A percentile compares a stretch with the other conserved stretches of the same genome.
Conservation (phyloP, 805 yeast species). For the Schizosaccharomyces pombe region DNA sequence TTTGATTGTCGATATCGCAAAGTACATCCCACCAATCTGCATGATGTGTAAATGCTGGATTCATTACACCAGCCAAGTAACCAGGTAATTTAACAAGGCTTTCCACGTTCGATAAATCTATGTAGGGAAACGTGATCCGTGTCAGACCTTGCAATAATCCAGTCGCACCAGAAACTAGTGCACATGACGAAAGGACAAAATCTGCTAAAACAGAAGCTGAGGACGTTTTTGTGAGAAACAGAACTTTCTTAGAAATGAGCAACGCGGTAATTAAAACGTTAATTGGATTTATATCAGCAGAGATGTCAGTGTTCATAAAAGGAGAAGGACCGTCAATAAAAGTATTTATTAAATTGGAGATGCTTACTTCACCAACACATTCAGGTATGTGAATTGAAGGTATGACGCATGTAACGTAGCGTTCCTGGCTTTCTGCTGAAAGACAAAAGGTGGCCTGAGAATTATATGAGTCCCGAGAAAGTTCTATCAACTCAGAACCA, state of each 20-base stretch:
- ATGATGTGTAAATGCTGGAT: slow-evolving; percentile 33
- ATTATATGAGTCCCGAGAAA: too few species aligned
- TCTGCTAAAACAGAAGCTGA: slow-evolving; percentile 30
- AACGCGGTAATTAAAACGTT: not conserved
- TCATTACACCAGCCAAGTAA: slow-evolving; percentile 35
- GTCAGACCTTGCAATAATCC: slow-evolving; percentile 28
- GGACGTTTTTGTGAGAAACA: slow-evolving; percentile 10
- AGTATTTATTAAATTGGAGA: not conserved
- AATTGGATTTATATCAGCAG: not conserved
- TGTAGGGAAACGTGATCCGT: slow-evolving; percentile 30
- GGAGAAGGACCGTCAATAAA: not conserved
- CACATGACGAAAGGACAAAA: slow-evolving; percentile 25
- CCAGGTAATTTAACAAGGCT: slow-evolving; percentile 18
- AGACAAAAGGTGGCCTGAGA: too few species aligned
- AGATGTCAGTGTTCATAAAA: not conserved
- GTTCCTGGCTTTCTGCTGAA: not conserved
- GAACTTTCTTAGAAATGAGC: not conserved
- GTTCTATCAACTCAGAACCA: too few species aligned
- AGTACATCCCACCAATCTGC: slow-evolving; percentile 33
- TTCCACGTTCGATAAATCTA: slow-evolving; percentile 32
- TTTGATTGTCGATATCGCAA: slow-evolving; percentile 24
- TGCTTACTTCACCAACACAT: slow-evolving; percentile 15
- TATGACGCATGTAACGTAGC: not conserved
- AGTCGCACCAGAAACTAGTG: slow-evolving; percentile 25
- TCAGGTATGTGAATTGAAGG: slow-evolving; percentile 10